Conservation (phyloP, 768 basidiomycete species). For the Naganishia antarctica region DNA sequence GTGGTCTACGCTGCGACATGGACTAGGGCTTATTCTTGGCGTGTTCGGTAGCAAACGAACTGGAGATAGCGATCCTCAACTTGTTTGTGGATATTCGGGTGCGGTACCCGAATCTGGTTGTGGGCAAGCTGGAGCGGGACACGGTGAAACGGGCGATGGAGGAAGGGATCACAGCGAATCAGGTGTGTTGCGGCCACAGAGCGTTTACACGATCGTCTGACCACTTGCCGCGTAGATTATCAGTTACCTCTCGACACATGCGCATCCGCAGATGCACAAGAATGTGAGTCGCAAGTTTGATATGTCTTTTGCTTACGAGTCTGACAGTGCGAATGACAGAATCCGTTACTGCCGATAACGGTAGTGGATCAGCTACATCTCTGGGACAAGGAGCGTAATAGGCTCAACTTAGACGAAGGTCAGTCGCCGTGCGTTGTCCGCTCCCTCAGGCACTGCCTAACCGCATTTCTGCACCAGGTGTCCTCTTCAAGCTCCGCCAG, state of each 20-base stretch:
- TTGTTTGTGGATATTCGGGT: slow-evolving; percentile 88
- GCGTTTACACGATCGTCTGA: too few species aligned
- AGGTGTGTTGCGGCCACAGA: too few species aligned
- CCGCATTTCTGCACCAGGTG: slow-evolving; percentile 34
- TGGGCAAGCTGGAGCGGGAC: slow-evolving; percentile 88
- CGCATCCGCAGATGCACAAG: slow-evolving; percentile 96
- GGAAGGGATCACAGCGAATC: slow-evolving; percentile 94
- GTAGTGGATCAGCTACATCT: slow-evolving; percentile 96
- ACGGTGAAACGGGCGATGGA: slow-evolving; percentile 88
- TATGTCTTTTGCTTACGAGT: too few species aligned
- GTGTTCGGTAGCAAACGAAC: slow-evolving; percentile 67
- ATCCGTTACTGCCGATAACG: slow-evolving; percentile 88
- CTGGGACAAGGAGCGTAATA: slow-evolving; percentile 93
- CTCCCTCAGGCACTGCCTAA: too few species aligned
- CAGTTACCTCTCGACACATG: slow-evolving; percentile 86
- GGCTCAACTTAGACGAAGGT: slow-evolving; percentile 85
- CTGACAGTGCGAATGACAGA: slow-evolving; percentile 58
- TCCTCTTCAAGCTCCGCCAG: slow-evolving; percentile 42
- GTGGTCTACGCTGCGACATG: slow-evolving; percentile 21
- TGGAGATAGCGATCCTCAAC: slow-evolving; percentile 92
- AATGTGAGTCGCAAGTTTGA: slow-evolving; percentile 73
- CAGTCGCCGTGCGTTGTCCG: slow-evolving; percentile 35
- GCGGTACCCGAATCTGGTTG: slow-evolving; percentile 94
- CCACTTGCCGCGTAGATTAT: slow-evolving; percentile 73
- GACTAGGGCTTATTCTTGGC: not conserved